Conservation (phyloP, 208 protist species). For the Lotmaria passim region DNA sequence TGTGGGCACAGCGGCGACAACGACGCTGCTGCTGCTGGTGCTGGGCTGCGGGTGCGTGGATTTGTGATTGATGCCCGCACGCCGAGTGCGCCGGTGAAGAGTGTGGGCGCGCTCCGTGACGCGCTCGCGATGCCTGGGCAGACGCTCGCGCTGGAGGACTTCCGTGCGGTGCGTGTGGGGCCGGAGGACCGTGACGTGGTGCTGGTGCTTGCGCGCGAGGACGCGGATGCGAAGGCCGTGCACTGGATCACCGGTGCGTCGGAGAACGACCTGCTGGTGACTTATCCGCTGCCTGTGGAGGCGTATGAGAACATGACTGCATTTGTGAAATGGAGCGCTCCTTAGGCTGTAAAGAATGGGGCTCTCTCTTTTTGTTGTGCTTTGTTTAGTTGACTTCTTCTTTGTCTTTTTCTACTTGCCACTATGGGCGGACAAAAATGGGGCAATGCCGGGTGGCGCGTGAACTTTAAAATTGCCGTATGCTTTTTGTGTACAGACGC, state of each 20-base stretch:
- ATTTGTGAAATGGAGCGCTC: constrained; percentile 28
- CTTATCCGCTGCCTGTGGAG: constrained; percentile 41
- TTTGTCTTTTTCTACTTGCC: too few species aligned
- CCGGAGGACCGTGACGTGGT: constrained; percentile 29
- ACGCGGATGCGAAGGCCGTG: constrained; percentile 38
- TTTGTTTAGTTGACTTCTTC: too few species aligned
- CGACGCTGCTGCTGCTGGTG: too few species aligned
- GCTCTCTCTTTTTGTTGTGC: too few species aligned
- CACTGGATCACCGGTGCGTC: constrained; percentile 55
- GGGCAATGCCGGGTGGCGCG: too few species aligned
- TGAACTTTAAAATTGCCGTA: too few species aligned
- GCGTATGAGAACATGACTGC: constrained; percentile 45
- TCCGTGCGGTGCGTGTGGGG: constrained; percentile 34
- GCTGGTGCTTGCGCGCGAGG: constrained; percentile 40
- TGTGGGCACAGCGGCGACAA: constrained; percentile 4
- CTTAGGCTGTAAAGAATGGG: neutral
- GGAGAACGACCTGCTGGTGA: constrained; percentile 51
- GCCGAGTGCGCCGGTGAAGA: constrained; percentile 15
- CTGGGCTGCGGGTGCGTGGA: constrained; percentile 35
- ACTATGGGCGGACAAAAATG: too few species aligned
- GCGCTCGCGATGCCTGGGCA: constrained; percentile 51
- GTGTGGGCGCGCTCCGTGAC: neutral
- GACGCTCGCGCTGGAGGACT: constrained; percentile 66
- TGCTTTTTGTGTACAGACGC: too few species aligned
- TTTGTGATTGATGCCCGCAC: constrained; percentile 42